phyloP scores from a whole-genome alignment of 1,139 yeast species.

The Pichia sp. region DNA sequence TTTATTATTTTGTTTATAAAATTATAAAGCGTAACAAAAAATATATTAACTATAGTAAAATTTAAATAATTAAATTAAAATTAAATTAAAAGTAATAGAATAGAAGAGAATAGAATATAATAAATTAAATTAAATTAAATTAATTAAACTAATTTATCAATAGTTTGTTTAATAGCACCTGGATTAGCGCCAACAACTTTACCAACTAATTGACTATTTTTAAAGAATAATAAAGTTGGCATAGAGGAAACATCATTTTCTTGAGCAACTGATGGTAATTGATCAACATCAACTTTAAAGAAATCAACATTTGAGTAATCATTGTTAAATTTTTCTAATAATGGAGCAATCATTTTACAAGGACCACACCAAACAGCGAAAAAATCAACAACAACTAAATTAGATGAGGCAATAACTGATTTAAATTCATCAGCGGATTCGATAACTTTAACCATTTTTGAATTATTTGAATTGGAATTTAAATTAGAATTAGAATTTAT shows the following conservation, averaged over 20 bases:
- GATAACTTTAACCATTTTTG: conserved; percentile 30
- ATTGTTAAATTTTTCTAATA: conserved; percentile 67
- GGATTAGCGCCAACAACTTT: conserved; percentile 87
- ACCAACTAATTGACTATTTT: conserved; percentile 63
- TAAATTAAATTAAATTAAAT: not conserved
- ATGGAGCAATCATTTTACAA: conserved; percentile 91
- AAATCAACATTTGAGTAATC: conserved; percentile 57
- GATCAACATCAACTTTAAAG: conserved; percentile 82
- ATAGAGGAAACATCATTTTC: conserved; percentile 71
- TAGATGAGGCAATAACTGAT: conserved; percentile 45
- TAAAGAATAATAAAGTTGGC: conserved; percentile 84
- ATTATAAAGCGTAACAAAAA: too few relatives aligned
- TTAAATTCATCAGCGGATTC: conserved; percentile 54
- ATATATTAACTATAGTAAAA: too few relatives aligned
- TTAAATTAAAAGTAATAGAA: too few relatives aligned
- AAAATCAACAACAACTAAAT: conserved; percentile 82
- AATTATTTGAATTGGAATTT: conserved; percentile 5
- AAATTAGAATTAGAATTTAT: not conserved
- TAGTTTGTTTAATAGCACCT: conserved; percentile 65
- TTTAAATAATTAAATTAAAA: too few relatives aligned
- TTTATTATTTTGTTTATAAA: too few relatives aligned
- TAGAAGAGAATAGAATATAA: too few relatives aligned
- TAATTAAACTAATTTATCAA: conserved; percentile 32
- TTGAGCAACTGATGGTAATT: conserved; percentile 65
- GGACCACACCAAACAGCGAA: conserved; percentile 98